Conservation (phyloP, 768 basidiomycete genomes). For the Phaffia tasmanica region DNA sequence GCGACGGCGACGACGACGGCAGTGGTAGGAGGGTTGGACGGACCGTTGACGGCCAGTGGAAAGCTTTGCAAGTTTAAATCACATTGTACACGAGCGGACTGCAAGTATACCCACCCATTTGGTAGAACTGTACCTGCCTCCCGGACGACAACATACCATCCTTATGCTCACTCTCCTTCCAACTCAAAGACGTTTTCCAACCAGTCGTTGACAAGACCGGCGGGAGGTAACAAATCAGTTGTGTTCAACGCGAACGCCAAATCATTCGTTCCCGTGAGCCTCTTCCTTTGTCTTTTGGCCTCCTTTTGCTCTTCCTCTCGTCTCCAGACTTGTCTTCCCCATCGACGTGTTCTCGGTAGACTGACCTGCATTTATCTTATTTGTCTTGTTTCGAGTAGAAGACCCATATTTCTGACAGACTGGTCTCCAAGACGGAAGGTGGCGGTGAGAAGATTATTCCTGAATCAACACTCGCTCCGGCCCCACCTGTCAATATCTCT, state of each 20-base stretch:
- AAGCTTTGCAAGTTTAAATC: neutral
- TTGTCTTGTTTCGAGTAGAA: neutral
- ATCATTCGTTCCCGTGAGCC: conserved; percentile 25
- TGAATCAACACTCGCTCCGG: neutral
- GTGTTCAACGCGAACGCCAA: conserved; percentile 46
- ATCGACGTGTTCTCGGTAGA: neutral
- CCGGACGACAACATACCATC: neutral
- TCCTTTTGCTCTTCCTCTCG: neutral
- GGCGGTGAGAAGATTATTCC: conserved; percentile 17
- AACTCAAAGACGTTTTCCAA: conserved; percentile 10
- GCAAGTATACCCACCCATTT: conserved; percentile 84
- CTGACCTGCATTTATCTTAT: neutral
- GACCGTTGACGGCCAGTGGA: neutral
- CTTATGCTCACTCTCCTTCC: conserved; percentile 48
- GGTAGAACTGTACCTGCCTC: conserved; percentile 45
- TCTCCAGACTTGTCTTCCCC: neutral
- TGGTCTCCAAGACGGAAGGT: conserved; percentile 10
- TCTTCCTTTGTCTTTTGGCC: neutral
- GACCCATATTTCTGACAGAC: conserved; percentile 15
- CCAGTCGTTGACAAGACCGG: neutral
- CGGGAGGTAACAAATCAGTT: conserved; percentile 54
- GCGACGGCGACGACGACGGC: conserved; percentile 27
- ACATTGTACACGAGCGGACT: conserved; percentile 46
- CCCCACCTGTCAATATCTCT: neutral
- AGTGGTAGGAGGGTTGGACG: neutral